Percentiles rank a stretch among this genome's conserved stretches.
These are phyloP conservation scores for Colletotrichum trifolii DNA, from an alignment of 2,329 filamentous ascomycete species.

Conservation along the genomic window DNA sequence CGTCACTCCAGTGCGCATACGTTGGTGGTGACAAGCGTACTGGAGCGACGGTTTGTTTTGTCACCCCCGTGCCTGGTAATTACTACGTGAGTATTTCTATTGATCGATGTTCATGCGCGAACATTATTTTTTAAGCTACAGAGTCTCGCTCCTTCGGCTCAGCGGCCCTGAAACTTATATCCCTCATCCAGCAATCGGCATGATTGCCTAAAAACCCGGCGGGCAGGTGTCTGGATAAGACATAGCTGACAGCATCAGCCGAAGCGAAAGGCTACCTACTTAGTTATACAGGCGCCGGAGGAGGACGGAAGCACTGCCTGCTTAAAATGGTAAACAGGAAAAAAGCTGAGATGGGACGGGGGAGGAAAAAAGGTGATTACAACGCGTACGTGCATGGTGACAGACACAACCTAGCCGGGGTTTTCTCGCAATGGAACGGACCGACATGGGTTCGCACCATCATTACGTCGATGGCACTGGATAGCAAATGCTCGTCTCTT, in stretches of 20 bases:
- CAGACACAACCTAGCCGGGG: constrained; percentile 13
- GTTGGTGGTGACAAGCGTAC: constrained; percentile 7
- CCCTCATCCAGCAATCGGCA: constrained; percentile 24
- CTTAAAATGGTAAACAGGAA: constrained; percentile 7
- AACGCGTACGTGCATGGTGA: background rate
- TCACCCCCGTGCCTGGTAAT: too few species aligned
- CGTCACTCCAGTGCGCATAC: constrained; percentile 5
- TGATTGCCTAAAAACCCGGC: constrained; percentile 9
- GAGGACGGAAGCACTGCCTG: constrained; percentile 3
- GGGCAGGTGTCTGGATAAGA: background rate
- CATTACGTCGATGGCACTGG: constrained; percentile 29
- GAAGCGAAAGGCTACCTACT: background rate
- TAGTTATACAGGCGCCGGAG: constrained; percentile 7
- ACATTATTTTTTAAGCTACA: too few species aligned
- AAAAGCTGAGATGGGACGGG: background rate
- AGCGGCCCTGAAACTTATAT: constrained; percentile 31
- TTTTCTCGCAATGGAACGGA: constrained; percentile 18
- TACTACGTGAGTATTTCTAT: too few species aligned
- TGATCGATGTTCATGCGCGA: too few species aligned
- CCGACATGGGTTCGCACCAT: constrained; percentile 15
- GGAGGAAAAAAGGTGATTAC: background rate
- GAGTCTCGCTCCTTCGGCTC: constrained; percentile 6
- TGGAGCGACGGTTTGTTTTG: constrained; percentile 8
- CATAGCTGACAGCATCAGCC: background rate
- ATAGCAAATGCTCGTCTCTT: background rate